phyloP scores from a whole-genome alignment of 2,329 filamentous ascomycete species.

The Cladorrhinum sp. region DNA sequence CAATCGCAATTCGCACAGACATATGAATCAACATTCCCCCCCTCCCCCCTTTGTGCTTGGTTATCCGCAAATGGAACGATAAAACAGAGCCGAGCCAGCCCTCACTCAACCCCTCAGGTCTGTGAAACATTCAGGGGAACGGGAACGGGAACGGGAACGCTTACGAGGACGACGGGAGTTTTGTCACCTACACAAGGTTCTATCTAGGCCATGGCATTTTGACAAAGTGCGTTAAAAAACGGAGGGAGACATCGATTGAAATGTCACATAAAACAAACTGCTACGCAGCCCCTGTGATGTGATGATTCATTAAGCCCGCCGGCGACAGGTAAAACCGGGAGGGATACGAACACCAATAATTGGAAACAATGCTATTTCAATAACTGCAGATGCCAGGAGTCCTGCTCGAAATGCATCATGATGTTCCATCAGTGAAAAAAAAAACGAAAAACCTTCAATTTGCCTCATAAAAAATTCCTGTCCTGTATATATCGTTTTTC shows the following conservation, averaged over 20 bases:
- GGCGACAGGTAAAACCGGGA: not conserved
- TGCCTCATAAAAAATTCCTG: not conserved
- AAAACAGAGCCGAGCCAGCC: too few species aligned
- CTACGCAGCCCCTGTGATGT: not conserved
- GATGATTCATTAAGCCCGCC: not conserved
- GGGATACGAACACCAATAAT: not conserved
- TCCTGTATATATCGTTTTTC: not conserved
- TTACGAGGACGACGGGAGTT: too few species aligned
- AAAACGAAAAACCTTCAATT: not conserved
- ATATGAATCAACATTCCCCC: too few species aligned
- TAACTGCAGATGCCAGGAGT: too few species aligned
- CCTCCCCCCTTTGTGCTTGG: too few species aligned
- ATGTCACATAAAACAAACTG: not conserved
- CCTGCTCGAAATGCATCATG: not conserved
- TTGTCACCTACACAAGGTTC: too few species aligned
- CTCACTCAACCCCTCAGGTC: too few species aligned
- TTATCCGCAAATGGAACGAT: too few species aligned
- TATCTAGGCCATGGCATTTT: too few species aligned
- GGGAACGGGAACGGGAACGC: too few species aligned
- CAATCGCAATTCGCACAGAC: not conserved
- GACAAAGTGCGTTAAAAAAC: not conserved
- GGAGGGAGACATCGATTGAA: too few species aligned
- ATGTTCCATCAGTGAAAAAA: not conserved
- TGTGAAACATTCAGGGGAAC: too few species aligned
- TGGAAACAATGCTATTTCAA: not conserved